phyloP scores from a whole-genome alignment of 257 asterid genomes.

The Haberlea rhodopensis region DNA sequence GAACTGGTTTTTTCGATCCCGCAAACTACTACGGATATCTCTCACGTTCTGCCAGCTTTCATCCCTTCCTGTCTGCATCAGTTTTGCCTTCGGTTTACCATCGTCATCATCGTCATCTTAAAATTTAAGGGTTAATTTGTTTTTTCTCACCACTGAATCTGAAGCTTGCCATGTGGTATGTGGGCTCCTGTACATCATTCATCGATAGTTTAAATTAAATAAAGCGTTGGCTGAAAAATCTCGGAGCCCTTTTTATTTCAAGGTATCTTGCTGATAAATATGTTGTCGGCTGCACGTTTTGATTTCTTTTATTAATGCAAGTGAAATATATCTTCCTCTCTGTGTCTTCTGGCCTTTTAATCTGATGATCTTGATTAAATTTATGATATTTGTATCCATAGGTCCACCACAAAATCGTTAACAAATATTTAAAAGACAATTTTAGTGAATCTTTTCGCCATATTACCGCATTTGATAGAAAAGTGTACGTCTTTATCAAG shows the following conservation, averaged over 20 bases:
- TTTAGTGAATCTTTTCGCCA: neutral
- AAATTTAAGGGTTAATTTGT: constrained; percentile 22
- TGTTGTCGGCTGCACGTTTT: constrained; percentile 4
- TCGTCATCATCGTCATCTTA: neutral
- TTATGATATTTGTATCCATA: constrained; percentile 17
- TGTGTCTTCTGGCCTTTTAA: neutral
- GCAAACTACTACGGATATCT: neutral
- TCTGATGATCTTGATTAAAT: constrained; percentile 6
- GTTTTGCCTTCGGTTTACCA: neutral
- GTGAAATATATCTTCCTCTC: neutral
- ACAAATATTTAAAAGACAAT: constrained; percentile 7
- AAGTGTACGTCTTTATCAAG: constrained; percentile 14
- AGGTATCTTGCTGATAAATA: constrained; percentile 24
- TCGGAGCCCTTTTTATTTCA: constrained; percentile 24
- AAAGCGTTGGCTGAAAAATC: constrained; percentile 1
- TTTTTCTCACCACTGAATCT: neutral
- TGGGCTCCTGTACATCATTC: constrained; percentile 19
- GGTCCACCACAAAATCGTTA: neutral
- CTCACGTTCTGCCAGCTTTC: constrained; percentile 35
- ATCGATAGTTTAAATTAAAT: neutral
- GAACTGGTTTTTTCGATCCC: constrained; percentile 50
- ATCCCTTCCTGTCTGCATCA: constrained; percentile 24
- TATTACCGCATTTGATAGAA: neutral
- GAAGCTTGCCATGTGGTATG: constrained; percentile 25
- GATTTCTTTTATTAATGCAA: constrained; percentile 18